Evolutionary conservation across 2,329 filamentous ascomycete species (phyloP).

Genomic region (Stagonosporopsis tanaceti): DNA sequence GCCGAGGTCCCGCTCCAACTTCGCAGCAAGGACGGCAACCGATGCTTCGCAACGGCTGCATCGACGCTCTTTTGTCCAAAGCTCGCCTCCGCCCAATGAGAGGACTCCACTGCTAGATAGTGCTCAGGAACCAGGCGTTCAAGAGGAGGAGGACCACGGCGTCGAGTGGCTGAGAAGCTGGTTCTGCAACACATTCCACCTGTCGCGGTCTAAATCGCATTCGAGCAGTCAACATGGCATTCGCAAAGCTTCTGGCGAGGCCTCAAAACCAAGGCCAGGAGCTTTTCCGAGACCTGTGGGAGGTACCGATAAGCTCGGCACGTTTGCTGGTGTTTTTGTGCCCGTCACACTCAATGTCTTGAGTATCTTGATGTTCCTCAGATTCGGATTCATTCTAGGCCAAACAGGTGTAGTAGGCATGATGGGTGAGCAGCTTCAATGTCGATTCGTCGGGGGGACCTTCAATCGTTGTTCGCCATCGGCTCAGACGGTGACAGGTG

Average conservation of each 20-base stretch:
- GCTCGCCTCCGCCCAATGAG: constrained; percentile 42
- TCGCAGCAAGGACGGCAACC: constrained; percentile 55
- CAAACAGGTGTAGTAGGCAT: constrained; percentile 82
- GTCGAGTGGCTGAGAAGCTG: constrained; percentile 33
- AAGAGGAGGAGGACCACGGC: constrained; percentile 32
- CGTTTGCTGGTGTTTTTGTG: constrained; percentile 74
- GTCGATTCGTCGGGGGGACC: not conserved
- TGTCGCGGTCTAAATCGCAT: constrained; percentile 22
- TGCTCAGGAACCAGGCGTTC: constrained; percentile 9
- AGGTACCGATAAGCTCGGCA: constrained; percentile 71
- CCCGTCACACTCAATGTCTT: constrained; percentile 89
- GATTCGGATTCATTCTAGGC: constrained; percentile 85
- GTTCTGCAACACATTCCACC: constrained; percentile 34
- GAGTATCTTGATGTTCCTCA: constrained; percentile 90
- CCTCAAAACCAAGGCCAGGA: constrained; percentile 45
- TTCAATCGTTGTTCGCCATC: not conserved
- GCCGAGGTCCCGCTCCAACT: constrained; percentile 51
- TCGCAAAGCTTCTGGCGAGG: constrained; percentile 34
- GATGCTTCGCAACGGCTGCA: constrained; percentile 56
- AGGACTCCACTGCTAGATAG: constrained; percentile 42
- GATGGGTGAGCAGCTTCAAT: constrained; percentile 65
- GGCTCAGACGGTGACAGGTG: not conserved
- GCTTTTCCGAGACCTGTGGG: constrained; percentile 52
- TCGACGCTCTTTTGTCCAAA: constrained; percentile 47
- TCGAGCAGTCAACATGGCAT: constrained; percentile 25